These are phyloP conservation scores for Elongisporangium prolatum DNA, from an alignment of 352 stramenopile genomes.

Conservation along the genomic window DNA sequence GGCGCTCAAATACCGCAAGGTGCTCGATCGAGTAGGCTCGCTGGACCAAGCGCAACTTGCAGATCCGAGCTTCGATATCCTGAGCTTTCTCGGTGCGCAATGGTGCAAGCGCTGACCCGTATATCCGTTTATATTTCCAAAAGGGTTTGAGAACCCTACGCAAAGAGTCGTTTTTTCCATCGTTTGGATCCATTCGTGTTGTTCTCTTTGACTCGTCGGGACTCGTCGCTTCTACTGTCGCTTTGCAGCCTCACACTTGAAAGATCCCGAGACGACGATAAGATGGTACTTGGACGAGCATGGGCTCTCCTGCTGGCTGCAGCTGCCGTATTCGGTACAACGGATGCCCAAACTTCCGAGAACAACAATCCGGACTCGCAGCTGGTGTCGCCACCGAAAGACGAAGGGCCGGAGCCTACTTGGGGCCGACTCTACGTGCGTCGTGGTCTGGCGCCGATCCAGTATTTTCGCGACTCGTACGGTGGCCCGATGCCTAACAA, in stretches of 20 bases:
- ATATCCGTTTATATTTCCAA: background rate
- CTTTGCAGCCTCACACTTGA: background rate
- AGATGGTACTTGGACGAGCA: background rate
- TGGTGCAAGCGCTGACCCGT: background rate
- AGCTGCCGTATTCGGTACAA: background rate
- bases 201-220: background rate
- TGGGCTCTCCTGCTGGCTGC: background rate
- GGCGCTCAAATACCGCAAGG: background rate
- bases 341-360: background rate
- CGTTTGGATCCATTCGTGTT: background rate
- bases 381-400: background rate
- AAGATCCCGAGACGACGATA: background rate
- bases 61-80: background rate
- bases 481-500: conserved; percentile 29
- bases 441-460: conserved; percentile 51
- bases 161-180: background rate
- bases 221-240: background rate
- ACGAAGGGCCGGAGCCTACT: conserved; percentile 16
- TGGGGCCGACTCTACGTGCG: conserved; percentile 73
- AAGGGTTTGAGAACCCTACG: background rate
- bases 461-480: conserved; percentile 69
- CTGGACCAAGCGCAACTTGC: background rate
- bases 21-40: background rate
- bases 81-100: background rate
- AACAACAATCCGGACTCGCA: background rate